A percentile compares a stretch with the other conserved stretches of the same genome.
Evolutionary conservation across 805 yeast species (phyloP).

Genomic region (Candida sakaeoensis): DNA sequence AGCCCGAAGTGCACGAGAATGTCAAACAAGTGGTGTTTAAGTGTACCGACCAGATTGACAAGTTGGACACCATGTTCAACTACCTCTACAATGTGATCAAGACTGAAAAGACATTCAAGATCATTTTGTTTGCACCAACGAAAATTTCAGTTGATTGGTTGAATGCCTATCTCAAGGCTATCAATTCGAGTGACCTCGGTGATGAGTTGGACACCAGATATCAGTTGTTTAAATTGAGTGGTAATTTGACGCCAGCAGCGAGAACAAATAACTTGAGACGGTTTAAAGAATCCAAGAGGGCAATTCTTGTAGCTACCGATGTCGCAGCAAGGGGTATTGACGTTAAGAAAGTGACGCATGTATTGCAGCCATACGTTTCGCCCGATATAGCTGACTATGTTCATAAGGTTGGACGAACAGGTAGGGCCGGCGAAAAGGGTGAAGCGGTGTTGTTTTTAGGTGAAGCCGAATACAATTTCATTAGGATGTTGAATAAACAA

Average conservation of each 20-base stretch:
- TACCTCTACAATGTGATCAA: slow-evolving; percentile 42
- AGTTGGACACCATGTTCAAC: slow-evolving; percentile 54
- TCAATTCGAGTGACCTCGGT: neutral
- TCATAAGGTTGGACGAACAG: slow-evolving; percentile 95
- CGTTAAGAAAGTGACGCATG: slow-evolving; percentile 83
- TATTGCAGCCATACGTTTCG: slow-evolving; percentile 79
- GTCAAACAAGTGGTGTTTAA: slow-evolving; percentile 65
- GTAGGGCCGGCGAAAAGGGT: slow-evolving; percentile 84
- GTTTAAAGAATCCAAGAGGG: slow-evolving; percentile 46
- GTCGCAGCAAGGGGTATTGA: slow-evolving; percentile 98
- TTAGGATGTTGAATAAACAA: slow-evolving; percentile 41
- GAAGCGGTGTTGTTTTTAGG: slow-evolving; percentile 60
- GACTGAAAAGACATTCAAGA: slow-evolving; percentile 53
- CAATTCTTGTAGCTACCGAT: slow-evolving; percentile 78
- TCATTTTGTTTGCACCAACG: slow-evolving; percentile 81
- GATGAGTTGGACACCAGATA: neutral
- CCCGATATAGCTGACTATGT: slow-evolving; percentile 73
- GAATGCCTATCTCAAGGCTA: slow-evolving; percentile 33
- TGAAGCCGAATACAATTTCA: slow-evolving; percentile 54
- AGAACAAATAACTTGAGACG: slow-evolving; percentile 58
- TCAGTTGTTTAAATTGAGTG: slow-evolving; percentile 42
- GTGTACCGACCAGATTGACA: slow-evolving; percentile 53
- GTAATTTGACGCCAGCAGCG: slow-evolving; percentile 64
- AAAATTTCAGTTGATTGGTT: slow-evolving; percentile 62
- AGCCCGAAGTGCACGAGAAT: slow-evolving; percentile 71